Conservation (phyloP, 768 basidiomycete genomes). For the Gymnopilus dilepis region DNA sequence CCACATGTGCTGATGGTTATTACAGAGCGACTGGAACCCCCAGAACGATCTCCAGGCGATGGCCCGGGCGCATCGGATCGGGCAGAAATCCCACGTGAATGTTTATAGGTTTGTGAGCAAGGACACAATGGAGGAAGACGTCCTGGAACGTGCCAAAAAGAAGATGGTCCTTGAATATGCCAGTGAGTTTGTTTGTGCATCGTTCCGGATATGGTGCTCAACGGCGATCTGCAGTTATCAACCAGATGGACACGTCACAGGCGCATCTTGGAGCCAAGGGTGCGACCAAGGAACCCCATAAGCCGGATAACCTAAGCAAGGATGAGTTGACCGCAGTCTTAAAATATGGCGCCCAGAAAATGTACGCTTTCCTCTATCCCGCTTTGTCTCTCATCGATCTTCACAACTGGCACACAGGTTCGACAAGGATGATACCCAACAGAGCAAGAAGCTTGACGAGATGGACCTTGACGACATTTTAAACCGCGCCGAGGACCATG, state of each 20-base stretch:
- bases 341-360: slow-evolving; percentile 98
- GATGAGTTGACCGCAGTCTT: slow-evolving; percentile 97
- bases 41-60: slow-evolving; percentile 99
- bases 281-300: slow-evolving; percentile 65
- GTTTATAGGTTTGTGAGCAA: slow-evolving; percentile 99
- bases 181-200: slow-evolving; percentile 62
- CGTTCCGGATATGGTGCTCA: slow-evolving; percentile 13
- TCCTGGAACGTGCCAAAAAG: slow-evolving; percentile 96
- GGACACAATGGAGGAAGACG: slow-evolving; percentile 99
- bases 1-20: slow-evolving; percentile 19
- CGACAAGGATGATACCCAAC: slow-evolving; percentile 93
- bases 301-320: slow-evolving; percentile 88
- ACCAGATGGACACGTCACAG: slow-evolving; percentile 99
- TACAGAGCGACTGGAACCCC: slow-evolving; percentile 96
- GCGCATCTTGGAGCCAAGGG: slow-evolving; percentile 90
- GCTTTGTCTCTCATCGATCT: slow-evolving; percentile 13
- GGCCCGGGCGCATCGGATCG: slow-evolving; percentile 99
- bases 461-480: slow-evolving; percentile 99
- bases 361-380: slow-evolving; percentile 53
- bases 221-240: slow-evolving; percentile 73
- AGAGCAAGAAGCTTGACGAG: slow-evolving; percentile 95
- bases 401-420: slow-evolving; percentile 60
- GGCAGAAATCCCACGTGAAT: slow-evolving; percentile 97
- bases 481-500: slow-evolving; percentile 95
- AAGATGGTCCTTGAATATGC: slow-evolving; percentile 99